These are phyloP conservation scores for Anthracocystis setariae DNA, from an alignment of 1,284 basidiomycete genomes.

Conservation along the genomic window DNA sequence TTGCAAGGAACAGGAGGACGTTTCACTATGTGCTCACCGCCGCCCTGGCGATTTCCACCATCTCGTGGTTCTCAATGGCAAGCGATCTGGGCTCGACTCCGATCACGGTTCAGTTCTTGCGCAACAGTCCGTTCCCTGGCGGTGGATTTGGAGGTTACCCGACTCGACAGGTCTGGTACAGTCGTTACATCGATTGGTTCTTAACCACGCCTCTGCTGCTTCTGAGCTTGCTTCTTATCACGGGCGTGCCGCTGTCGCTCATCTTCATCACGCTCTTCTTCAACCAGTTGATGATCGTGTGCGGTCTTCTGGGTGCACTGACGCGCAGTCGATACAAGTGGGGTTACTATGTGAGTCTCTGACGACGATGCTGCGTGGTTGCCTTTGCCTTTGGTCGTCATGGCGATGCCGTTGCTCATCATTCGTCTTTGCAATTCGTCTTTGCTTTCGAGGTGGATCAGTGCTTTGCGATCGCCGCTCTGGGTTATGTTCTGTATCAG, in stretches of 20 bases:
- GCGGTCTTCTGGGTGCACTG: slow-evolving; percentile 72
- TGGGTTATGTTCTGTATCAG: slow-evolving; percentile 67
- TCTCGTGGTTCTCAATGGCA: slow-evolving; percentile 73
- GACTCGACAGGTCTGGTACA: slow-evolving; percentile 73
- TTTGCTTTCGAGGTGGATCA: too few relatives aligned
- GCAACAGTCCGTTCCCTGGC: slow-evolving; percentile 49
- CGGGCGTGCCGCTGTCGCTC: slow-evolving; percentile 72
- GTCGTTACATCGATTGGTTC: slow-evolving; percentile 60
- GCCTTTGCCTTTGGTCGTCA: background rate
- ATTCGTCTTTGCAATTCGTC: too few relatives aligned
- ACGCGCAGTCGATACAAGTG: slow-evolving; percentile 72
- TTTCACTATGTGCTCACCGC: slow-evolving; percentile 70
- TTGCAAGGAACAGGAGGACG: slow-evolving; percentile 69
- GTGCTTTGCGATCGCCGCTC: slow-evolving; percentile 69
- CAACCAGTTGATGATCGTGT: slow-evolving; percentile 70
- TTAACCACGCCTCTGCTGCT: slow-evolving; percentile 74
- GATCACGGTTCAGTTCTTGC: slow-evolving; percentile 71
- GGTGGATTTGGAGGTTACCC: slow-evolving; percentile 32
- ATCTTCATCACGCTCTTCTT: slow-evolving; percentile 74
- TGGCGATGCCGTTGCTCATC: background rate
- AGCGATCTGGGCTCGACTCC: slow-evolving; percentile 74
- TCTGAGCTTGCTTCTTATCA: slow-evolving; percentile 72
- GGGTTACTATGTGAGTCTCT: slow-evolving; percentile 65
- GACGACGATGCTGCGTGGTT: background rate
- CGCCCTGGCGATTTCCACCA: slow-evolving; percentile 62